phyloP scores from a whole-genome alignment of 441 rosid genomes.

The Populus hybrid region DNA sequence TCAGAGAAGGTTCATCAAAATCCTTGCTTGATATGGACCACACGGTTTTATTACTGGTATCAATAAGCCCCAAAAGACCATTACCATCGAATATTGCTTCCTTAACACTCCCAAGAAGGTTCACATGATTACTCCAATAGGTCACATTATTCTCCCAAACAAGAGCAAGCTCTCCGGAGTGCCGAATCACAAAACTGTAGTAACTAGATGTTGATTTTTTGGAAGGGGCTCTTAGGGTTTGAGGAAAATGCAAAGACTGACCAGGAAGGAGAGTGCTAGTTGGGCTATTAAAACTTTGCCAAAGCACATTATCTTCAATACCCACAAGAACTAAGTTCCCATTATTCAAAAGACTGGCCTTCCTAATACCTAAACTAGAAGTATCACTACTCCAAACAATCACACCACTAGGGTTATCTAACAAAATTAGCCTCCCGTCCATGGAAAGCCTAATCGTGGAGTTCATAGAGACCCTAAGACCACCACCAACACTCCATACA shows the following conservation, averaged over 20 bases:
- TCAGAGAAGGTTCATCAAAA: conserved; percentile 24
- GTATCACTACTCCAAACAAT: conserved; percentile 35
- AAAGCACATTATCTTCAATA: conserved; percentile 24
- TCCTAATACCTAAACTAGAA: conserved; percentile 31
- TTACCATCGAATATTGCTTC: conserved; percentile 33
- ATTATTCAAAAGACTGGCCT: conserved; percentile 34
- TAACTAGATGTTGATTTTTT: conserved; percentile 32
- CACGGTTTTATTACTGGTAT: conserved; percentile 14
- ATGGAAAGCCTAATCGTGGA: conserved; percentile 35
- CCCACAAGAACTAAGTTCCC: conserved; percentile 37
- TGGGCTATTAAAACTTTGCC: conserved; percentile 40
- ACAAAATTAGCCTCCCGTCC: conserved; percentile 37
- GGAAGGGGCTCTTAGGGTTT: conserved; percentile 34
- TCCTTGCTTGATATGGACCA: conserved; percentile 38
- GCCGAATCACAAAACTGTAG: conserved; percentile 28
- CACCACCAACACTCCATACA: conserved; percentile 30
- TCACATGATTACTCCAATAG: conserved; percentile 33
- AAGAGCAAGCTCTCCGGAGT: conserved; percentile 37
- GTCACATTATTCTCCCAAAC: conserved; percentile 41
- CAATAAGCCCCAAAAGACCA: conserved; percentile 28
- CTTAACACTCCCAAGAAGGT: conserved; percentile 19
- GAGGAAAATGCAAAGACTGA: conserved; percentile 33
- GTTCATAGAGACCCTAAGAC: conserved; percentile 31
- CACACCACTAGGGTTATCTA: conserved; percentile 31
- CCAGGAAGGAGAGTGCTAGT: conserved; percentile 40